Evolutionary conservation across 805 yeast species (phyloP).

Genomic region (Lipomyces lipofer): DNA sequence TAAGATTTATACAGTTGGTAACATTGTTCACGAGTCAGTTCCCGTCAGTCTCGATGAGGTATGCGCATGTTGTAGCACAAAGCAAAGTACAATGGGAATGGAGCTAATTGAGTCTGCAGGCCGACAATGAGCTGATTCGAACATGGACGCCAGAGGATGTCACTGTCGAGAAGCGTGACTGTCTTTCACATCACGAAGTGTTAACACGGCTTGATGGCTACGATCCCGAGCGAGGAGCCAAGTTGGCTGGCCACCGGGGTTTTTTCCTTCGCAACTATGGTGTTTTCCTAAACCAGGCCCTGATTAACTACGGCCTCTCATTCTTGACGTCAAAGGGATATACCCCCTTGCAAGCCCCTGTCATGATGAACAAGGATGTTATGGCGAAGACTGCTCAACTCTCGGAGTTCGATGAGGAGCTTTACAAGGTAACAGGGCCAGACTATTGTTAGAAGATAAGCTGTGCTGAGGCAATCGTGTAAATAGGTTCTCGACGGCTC

Average conservation of each 20-base stretch:
- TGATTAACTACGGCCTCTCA: conserved; percentile 90
- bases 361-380: conserved; percentile 98
- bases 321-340: conserved; percentile 79
- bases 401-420: conserved; percentile 96
- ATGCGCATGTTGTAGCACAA: neutral
- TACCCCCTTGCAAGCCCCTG: conserved; percentile 95
- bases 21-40: conserved; percentile 90
- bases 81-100: no score
- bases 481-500: conserved; percentile 94
- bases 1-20: conserved; percentile 90
- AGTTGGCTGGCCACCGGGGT: conserved; percentile 97
- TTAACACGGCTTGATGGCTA: conserved; percentile 93
- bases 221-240: conserved; percentile 98
- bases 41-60: conserved; percentile 79
- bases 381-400: conserved; percentile 99
- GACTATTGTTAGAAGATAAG: no score
- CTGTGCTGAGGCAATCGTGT: no score
- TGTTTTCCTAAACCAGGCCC: conserved; percentile 96
- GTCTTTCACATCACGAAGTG: conserved; percentile 92
- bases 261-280: conserved; percentile 93
- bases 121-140: conserved; percentile 80
- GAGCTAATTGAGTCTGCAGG: conserved; percentile 39
- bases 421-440: no score
- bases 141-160: conserved; percentile 84
- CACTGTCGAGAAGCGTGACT: conserved; percentile 72